A percentile compares a stretch with the other conserved stretches of the same genome.
Conservation (phyloP, 768 basidiomycete species). For the Tricholoma bakamatsutake region DNA sequence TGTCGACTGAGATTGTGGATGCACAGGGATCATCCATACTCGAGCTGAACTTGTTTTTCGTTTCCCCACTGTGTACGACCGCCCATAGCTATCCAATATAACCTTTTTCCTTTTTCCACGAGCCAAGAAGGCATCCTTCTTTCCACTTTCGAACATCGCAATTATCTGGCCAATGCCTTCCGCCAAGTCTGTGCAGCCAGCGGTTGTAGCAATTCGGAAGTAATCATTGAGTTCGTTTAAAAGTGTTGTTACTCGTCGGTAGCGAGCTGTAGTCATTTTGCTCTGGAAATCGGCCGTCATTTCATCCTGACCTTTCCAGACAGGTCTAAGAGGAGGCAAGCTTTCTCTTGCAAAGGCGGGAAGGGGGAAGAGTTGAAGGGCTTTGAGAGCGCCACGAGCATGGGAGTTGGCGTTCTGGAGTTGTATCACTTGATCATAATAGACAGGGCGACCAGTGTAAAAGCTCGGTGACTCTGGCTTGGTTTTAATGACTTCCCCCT, state of each 20-base stretch:
- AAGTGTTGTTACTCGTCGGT: constrained; percentile 55
- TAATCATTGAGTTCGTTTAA: constrained; percentile 65
- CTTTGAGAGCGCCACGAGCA: constrained; percentile 53
- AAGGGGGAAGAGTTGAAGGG: constrained; percentile 70
- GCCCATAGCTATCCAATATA: constrained; percentile 66
- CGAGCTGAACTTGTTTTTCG: constrained; percentile 88
- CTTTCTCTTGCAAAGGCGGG: constrained; percentile 60
- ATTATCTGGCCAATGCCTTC: constrained; percentile 46
- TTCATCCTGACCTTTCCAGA: constrained; percentile 65
- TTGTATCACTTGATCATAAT: constrained; percentile 63
- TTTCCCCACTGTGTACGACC: constrained; percentile 81
- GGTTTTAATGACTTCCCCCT: constrained; percentile 14
- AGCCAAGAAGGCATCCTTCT: constrained; percentile 43
- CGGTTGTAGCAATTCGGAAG: constrained; percentile 51
- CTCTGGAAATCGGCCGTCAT: constrained; percentile 53
- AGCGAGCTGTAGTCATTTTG: constrained; percentile 61
- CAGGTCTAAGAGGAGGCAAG: constrained; percentile 50
- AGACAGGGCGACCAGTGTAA: constrained; percentile 75
- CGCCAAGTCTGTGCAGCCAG: constrained; percentile 53
- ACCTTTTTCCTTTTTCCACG: constrained; percentile 52
- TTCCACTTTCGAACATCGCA: constrained; percentile 58
- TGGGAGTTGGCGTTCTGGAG: constrained; percentile 60
- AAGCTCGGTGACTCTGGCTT: constrained; percentile 69
- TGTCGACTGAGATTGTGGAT: constrained; percentile 13
- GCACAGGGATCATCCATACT: constrained; percentile 85